Evolutionary conservation across 306 rosid genomes (phyloP), one percentile per base, ranked within the genome.

Genomic region (Acacia confusa): DNA sequence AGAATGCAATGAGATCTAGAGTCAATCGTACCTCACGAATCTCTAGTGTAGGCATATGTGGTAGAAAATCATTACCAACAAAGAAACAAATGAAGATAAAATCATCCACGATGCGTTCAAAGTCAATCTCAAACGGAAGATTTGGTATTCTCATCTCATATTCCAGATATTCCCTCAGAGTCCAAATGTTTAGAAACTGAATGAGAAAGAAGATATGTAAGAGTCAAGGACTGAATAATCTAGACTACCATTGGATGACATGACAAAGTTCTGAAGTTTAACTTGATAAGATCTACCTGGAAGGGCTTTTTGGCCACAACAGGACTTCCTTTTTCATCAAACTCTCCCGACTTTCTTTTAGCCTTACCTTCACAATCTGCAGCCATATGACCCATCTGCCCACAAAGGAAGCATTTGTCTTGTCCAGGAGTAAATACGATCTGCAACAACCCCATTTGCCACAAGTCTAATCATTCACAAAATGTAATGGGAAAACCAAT

Each of bases 31-130:
- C 99, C 98, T 96, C 99, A 25, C 99, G 97, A 72, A 96, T 96
- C 89, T 96, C 99, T 50, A 96, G 78, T 4, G 98, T 96, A 38
- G 99, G 98, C 99, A 96, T 93, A 80, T 96, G 99, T 12, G 99
- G 99, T 76, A 96, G 90, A 86, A 96, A 96, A 89, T 96, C 99
- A 71, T 96, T 96, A 75, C 99, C 98, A 69, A 96, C 98, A 41
- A 96, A 96, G 80, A 96, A 96, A 76, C 99, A 96, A 28, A 96
- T 88, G 85, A 96, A 96, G 85, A 96, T 92, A 81, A 96, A 96
- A 81, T 96, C 99, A 88, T 96, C 99, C 83, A 92, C 93, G 57
- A 96, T 87, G 84, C 95, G 76, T 86, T 96, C 99, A 66, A 92
- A 79, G 85, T 93, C 95, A 57, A 90, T 84, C 91, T 92, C 88